These are phyloP conservation scores for Septoria petroselini DNA, from an alignment of 2,329 filamentous ascomycete species.

Conservation along the genomic window DNA sequence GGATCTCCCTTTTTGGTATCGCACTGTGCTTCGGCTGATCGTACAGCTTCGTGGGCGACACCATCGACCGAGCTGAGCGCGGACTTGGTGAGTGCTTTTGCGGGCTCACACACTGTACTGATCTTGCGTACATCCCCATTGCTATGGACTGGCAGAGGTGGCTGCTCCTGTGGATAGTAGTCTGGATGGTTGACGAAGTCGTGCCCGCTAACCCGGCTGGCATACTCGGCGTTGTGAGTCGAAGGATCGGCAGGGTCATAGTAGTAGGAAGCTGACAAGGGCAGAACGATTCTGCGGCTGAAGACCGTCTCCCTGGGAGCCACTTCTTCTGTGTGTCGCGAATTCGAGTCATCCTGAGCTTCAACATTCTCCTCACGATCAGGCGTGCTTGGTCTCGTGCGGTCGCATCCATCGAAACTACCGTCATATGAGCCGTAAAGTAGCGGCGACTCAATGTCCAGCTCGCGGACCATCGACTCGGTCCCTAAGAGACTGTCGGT, in stretches of 20 bases:
- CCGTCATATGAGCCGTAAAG: conserved; percentile 39
- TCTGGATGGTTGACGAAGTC: conserved; percentile 40
- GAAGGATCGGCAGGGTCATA: conserved; percentile 44
- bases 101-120: background rate
- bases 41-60: background rate
- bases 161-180: conserved; percentile 18
- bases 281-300: conserved; percentile 46
- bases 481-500: conserved; percentile 45
- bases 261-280: conserved; percentile 45
- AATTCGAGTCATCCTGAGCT: conserved; percentile 6
- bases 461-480: conserved; percentile 48
- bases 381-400: conserved; percentile 31
- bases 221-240: conserved; percentile 49
- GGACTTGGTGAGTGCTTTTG: background rate
- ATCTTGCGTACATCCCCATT: background rate
- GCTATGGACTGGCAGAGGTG: background rate
- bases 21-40: background rate
- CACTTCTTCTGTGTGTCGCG: conserved; percentile 14
- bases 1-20: conserved; percentile 6
- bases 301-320: conserved; percentile 31
- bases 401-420: conserved; percentile 38
- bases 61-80: background rate
- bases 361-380: background rate
- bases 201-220: conserved; percentile 45
- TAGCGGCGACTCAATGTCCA: conserved; percentile 49